Evolutionary conservation across 495 filamentous ascomycete species (phyloP), one percentile per base, ranked within the genome.

Genomic region (Oleoguttula mirabilis): DNA sequence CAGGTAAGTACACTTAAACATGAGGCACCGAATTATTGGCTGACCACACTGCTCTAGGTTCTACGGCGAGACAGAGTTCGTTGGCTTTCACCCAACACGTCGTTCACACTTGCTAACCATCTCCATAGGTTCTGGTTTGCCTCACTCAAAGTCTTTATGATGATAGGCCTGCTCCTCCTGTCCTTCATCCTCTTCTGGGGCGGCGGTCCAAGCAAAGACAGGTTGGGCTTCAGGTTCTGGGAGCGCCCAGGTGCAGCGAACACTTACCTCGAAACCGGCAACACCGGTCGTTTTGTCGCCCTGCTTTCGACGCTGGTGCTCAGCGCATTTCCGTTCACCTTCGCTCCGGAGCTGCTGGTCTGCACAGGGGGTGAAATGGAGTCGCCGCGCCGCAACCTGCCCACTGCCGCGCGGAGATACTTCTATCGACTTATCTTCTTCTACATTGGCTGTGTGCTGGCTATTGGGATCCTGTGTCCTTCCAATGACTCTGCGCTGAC

Each of bases 171-270:
- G 21, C 69, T 82, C 54, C 60, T 82, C 28, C 64, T 83, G 41
- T 74, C 76, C n/a, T 68, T 85, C 49, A 73, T 82, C 41, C 69
- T 78, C 40, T 71, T 77, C 52, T 66, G 73, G 16, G 80, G 80
- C 10, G 79, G 72, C 6, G 70, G 75, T 1, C 63, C 72, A 0
- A 61, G 66, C 21, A 72, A 69, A 65, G 60, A 60, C 27, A 39
- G 57, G 5, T 46, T 61, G 2, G 61, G 61, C 28, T 62, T 64
- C 43, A 44, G 60, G n/a, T 62, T 56, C 38, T 64, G 60, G 61
- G 36, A 57, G 4, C n/a, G 60, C 33, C 57, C 57, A 1, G 56
- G 58, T 3, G 58, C 62, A 10, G 56, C 55, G 7, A 63, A 59
- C 27, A 56, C 44, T 1, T 66, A 74, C 22, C 62, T 78, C 3